A percentile compares a stretch with the other conserved stretches of the same genome.
These are phyloP conservation scores for Lachancea mirantina DNA, from an alignment of 805 yeast genomes.

Conservation along the genomic window DNA sequence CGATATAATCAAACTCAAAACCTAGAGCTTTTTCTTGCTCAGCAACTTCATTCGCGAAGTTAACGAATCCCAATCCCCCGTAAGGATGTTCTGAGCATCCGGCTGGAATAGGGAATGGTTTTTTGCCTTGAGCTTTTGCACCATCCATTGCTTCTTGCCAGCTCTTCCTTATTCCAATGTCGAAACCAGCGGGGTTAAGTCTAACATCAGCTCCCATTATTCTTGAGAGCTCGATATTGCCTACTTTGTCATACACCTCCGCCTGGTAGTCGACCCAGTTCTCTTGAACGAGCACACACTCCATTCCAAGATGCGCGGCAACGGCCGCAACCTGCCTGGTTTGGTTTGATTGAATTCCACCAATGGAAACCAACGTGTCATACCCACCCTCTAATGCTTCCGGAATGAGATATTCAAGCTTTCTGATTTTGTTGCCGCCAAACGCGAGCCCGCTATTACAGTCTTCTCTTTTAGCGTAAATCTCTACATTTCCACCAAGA, in stretches of 20 bases:
- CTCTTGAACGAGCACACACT: conserved; percentile 33
- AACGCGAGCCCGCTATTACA: conserved; percentile 33
- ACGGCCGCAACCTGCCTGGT: conserved; percentile 34
- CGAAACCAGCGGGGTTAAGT: conserved; percentile 31
- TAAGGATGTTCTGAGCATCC: conserved; percentile 34
- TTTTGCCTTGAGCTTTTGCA: conserved; percentile 24
- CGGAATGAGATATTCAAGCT: conserved; percentile 32
- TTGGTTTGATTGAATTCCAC: conserved; percentile 33
- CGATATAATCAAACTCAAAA: conserved; percentile 30
- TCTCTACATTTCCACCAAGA: conserved; percentile 30
- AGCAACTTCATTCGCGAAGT: conserved; percentile 31
- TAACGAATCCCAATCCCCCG: conserved; percentile 34
- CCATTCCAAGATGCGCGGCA: conserved; percentile 32
- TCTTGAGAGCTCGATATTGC: conserved; percentile 33
- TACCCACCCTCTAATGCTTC: conserved; percentile 31
- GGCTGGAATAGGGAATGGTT: conserved; percentile 35
- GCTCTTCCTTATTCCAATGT: conserved; percentile 32
- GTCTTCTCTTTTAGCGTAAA: conserved; percentile 33
- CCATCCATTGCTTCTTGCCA: conserved; percentile 29
- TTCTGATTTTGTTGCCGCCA: conserved; percentile 32
- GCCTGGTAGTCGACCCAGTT: conserved; percentile 34
- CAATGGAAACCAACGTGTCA: conserved; percentile 32
- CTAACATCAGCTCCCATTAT: conserved; percentile 34
- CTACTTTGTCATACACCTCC: conserved; percentile 32
- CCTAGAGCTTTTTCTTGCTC: conserved; percentile 32